phyloP scores from a whole-genome alignment of 2,329 filamentous ascomycete genomes.

The Monosporascus sp. region DNA sequence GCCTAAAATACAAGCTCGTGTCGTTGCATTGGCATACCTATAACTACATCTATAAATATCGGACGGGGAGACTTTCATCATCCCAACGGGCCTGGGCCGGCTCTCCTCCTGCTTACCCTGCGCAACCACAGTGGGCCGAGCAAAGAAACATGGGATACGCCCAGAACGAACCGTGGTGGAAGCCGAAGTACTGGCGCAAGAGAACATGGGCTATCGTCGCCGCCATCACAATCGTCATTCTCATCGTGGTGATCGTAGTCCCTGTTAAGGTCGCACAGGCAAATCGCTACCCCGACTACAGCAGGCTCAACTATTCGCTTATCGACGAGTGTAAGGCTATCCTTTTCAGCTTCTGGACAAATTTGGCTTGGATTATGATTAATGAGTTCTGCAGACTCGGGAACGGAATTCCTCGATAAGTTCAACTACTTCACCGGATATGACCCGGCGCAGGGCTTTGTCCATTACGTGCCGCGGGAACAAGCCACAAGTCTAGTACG shows the following conservation, averaged over 20 bases:
- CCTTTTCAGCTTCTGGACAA: neutral
- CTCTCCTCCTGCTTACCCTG: conserved; percentile 10
- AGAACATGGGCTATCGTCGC: conserved; percentile 42
- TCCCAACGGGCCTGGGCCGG: conserved; percentile 12
- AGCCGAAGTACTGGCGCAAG: conserved; percentile 49
- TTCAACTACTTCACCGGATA: conserved; percentile 48
- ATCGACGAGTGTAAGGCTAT: conserved; percentile 42
- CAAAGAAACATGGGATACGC: conserved; percentile 16
- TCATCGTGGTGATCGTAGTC: conserved; percentile 45
- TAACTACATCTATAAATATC: conserved; percentile 12
- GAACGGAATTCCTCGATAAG: conserved; percentile 47
- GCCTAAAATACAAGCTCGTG: no score
- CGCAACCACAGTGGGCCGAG: conserved; percentile 7
- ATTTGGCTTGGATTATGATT: neutral
- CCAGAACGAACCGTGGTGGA: conserved; percentile 32
- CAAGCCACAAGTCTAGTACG: conserved; percentile 39
- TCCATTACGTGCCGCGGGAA: conserved; percentile 46
- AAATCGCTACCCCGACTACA: conserved; percentile 44
- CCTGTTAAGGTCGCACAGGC: conserved; percentile 36
- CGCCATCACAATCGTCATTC: conserved; percentile 30
- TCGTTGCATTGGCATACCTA: no score
- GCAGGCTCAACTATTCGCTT: conserved; percentile 40
- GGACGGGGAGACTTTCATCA: conserved; percentile 16
- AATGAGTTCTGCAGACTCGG: conserved; percentile 34
- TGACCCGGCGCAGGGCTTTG: conserved; percentile 46